Base-by-base conservation (phyloP, 192 early-diverging fungal genomes). In the Backusella circina region DNA sequence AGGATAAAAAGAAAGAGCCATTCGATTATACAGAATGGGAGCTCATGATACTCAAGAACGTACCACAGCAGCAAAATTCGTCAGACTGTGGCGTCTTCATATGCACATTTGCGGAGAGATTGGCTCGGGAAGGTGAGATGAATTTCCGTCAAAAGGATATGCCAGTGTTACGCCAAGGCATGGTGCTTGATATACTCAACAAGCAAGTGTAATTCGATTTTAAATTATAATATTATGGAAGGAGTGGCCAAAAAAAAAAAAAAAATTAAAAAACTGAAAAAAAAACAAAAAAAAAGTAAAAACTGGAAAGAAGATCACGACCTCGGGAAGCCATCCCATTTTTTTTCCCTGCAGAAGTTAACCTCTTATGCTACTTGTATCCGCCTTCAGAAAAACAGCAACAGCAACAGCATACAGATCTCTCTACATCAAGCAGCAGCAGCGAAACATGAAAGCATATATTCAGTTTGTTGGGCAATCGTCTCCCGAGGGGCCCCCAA, bases 61-160 rank as follows among this genome's bases (percentile, higher is more conserved):
- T 94, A 35, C 97, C 97, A 0, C 78, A 82, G 8, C 97, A 99
- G 82, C 54, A 82, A 33, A 99, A 99, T 75, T 92, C 92, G 16
- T 95, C 89, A 67, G 97, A 99, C 85, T 99, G 97, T 77, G 97
- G 97, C 6, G 95, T 98, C 3, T 99, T 99, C 79, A 91, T 95
- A 0, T 91, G 89, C 69, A 91, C 91, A 16, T 96, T 97, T 87
- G 92, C 95, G 8, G 95, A 99, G 72, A 88, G 90, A 75, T 72
- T 83, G 15, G 72, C 89, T 2, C 81, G 94, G n/a, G 71, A 78
- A n/a, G 82, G 82, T 0, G 70, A 75, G 9, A 91, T 96, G 76
- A 84, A 84, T 28, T 96, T 96, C 82, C 79, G 86, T 3, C 95
- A 96, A 74, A 73, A 80, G 8, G 72, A 93, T 57, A 97, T 97